Percentiles rank a stretch among this genome's conserved stretches.
phyloP scores from a whole-genome alignment of 495 filamentous ascomycete genomes.

The Podospora pseudopauciseta region DNA sequence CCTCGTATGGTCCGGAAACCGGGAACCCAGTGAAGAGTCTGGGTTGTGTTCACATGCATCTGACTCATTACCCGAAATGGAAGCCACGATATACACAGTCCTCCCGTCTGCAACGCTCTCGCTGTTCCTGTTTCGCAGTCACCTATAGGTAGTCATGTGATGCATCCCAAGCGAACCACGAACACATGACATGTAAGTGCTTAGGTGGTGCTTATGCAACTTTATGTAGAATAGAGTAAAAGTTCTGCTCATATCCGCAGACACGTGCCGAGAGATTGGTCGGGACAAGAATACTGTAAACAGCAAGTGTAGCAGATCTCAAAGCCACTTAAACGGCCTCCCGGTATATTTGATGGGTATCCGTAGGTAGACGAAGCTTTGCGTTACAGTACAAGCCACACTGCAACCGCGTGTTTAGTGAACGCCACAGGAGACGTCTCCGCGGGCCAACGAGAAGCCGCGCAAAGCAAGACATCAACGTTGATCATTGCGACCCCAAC shows the following conservation, averaged over 20 bases:
- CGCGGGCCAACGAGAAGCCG: not conserved
- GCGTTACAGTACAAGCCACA: constrained; percentile 3
- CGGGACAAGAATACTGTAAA: not conserved
- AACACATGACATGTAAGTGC: not conserved
- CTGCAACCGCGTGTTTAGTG: not conserved
- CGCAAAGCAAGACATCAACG: not conserved
- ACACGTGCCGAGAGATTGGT: not conserved
- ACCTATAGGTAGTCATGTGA: not conserved
- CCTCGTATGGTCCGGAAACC: not conserved
- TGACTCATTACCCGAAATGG: constrained; percentile 5
- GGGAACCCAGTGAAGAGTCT: not conserved
- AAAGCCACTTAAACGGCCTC: not conserved
- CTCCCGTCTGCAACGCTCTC: not conserved
- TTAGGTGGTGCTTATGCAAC: not conserved
- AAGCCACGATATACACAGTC: not conserved
- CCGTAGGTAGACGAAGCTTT: not conserved
- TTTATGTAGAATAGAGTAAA: not conserved
- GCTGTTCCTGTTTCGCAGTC: not conserved
- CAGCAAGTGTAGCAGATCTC: not conserved
- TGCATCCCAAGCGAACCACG: not conserved
- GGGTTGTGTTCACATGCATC: not conserved
- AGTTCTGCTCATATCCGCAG: not conserved
- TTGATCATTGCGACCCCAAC: not conserved
- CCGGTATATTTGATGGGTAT: not conserved
- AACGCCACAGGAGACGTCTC: not conserved